These are phyloP conservation scores for Pezicula carpinea DNA, from an alignment of 2,329 filamentous ascomycete genomes.

Conservation along the genomic window DNA sequence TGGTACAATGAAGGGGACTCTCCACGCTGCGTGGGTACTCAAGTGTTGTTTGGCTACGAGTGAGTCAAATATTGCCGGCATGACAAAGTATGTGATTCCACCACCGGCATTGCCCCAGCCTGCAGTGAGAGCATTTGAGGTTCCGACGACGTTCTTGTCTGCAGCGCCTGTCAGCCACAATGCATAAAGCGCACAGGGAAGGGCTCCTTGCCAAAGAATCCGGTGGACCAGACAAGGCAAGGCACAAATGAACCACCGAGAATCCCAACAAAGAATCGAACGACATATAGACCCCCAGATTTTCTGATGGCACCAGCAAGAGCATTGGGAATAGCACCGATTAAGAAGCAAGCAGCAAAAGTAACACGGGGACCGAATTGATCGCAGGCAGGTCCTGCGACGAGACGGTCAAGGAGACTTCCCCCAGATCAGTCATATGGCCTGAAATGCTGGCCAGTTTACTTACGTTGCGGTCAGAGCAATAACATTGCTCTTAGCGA, in stretches of 20 bases:
- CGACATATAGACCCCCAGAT: conserved; percentile 59
- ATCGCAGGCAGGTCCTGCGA: conserved; percentile 79
- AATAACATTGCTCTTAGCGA: conserved; percentile 85
- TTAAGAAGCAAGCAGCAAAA: conserved; percentile 69
- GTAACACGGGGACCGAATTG: conserved; percentile 72
- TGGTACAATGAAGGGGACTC: conserved; percentile 78
- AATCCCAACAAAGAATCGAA: conserved; percentile 74
- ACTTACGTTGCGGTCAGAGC: conserved; percentile 64
- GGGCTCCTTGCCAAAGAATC: conserved; percentile 56
- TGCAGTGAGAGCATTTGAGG: conserved; percentile 76
- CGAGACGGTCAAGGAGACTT: conserved; percentile 64
- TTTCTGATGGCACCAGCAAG: conserved; percentile 71
- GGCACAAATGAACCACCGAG: conserved; percentile 73
- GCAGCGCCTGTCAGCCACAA: too few relatives aligned
- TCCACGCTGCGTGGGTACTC: conserved; percentile 68
- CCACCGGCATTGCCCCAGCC: conserved; percentile 82
- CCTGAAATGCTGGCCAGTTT: not conserved
- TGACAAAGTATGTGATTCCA: conserved; percentile 87
- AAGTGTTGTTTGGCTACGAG: conserved; percentile 58
- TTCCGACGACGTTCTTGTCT: conserved; percentile 83
- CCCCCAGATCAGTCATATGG: conserved; percentile 1
- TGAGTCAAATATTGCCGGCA: conserved; percentile 85
- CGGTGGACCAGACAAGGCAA: conserved; percentile 85
- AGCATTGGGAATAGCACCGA: conserved; percentile 73
- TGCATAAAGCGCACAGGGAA: conserved; percentile 67